These are phyloP conservation scores for Metschnikowia colocasiae DNA, from an alignment of 805 yeast species.

Conservation along the genomic window DNA sequence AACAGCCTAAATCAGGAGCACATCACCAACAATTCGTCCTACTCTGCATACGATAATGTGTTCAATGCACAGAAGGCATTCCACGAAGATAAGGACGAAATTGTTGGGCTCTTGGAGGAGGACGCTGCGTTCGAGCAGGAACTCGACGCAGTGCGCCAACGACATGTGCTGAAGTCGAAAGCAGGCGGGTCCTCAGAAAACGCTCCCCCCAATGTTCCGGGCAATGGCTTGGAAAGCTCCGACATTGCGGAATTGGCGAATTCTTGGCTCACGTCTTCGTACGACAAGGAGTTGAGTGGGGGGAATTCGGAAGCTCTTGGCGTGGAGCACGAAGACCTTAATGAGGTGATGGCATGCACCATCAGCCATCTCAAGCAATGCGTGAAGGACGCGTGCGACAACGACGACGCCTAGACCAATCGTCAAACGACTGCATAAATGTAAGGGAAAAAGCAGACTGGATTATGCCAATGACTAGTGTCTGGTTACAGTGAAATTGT, in stretches of 20 bases:
- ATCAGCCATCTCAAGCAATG: constrained; percentile 29
- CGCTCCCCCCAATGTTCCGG: background rate
- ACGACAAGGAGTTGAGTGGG: constrained; percentile 10
- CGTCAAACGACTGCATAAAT: too few species aligned
- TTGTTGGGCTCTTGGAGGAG: constrained; percentile 29
- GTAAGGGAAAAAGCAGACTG: too few species aligned
- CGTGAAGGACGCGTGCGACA: constrained; percentile 20
- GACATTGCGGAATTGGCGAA: constrained; percentile 11
- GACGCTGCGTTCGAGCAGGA: constrained; percentile 27
- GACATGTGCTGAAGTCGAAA: background rate
- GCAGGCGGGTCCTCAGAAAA: background rate
- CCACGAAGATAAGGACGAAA: constrained; percentile 42
- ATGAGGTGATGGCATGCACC: constrained; percentile 21
- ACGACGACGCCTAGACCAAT: background rate
- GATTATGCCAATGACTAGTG: too few species aligned
- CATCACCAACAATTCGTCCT: constrained; percentile 39
- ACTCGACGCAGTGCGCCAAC: constrained; percentile 14
- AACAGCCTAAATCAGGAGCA: constrained; percentile 38
- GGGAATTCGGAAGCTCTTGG: constrained; percentile 11
- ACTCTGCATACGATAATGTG: constrained; percentile 35
- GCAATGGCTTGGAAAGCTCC: constrained; percentile 3
- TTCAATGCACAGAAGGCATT: constrained; percentile 36
- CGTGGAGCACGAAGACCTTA: constrained; percentile 17
- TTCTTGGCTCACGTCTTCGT: constrained; percentile 15
- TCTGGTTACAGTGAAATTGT: too few species aligned